Conservation (phyloP, 257 asterid genomes). For the Solanum peruvianum region DNA sequence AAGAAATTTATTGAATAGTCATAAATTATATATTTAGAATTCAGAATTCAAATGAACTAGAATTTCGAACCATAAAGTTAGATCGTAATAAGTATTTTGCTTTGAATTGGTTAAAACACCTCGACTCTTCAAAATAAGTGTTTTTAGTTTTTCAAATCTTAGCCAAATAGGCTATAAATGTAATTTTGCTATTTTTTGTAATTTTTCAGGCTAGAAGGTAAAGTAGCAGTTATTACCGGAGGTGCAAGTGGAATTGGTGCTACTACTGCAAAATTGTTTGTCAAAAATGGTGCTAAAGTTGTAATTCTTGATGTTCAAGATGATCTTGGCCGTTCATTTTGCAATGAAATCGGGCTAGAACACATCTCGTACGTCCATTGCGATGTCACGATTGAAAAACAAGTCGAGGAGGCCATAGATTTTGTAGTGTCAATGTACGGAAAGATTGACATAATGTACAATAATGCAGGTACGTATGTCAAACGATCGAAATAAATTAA, state of each 20-base stretch:
- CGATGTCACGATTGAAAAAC: conserved; percentile 21
- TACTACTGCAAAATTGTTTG: conserved; percentile 9
- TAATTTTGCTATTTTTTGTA: background rate
- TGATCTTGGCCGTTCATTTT: conserved; percentile 8
- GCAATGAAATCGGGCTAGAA: background rate
- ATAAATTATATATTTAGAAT: background rate
- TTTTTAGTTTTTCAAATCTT: background rate
- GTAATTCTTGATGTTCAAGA: conserved; percentile 29
- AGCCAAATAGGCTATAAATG: background rate
- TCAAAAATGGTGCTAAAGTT: conserved; percentile 29
- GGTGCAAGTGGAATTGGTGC: conserved; percentile 33
- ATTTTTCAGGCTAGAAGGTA: conserved; percentile 18
- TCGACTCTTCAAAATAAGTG: background rate
- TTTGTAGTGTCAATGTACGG: conserved; percentile 20
- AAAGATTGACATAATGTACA: conserved; percentile 30
- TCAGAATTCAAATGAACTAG: background rate
- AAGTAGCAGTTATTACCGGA: conserved; percentile 23
- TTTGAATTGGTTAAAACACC: background rate
- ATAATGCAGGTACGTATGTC: conserved; percentile 7
- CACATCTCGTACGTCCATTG: conserved; percentile 22
- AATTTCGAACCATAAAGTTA: background rate
- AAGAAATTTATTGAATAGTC: background rate
- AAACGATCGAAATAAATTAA: background rate
- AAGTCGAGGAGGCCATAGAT: conserved; percentile 15
- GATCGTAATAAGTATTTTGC: too few species aligned